These are phyloP conservation scores for Fusarium chlamydosporum DNA, from an alignment of 2,329 filamentous ascomycete species.

Conservation along the genomic window DNA sequence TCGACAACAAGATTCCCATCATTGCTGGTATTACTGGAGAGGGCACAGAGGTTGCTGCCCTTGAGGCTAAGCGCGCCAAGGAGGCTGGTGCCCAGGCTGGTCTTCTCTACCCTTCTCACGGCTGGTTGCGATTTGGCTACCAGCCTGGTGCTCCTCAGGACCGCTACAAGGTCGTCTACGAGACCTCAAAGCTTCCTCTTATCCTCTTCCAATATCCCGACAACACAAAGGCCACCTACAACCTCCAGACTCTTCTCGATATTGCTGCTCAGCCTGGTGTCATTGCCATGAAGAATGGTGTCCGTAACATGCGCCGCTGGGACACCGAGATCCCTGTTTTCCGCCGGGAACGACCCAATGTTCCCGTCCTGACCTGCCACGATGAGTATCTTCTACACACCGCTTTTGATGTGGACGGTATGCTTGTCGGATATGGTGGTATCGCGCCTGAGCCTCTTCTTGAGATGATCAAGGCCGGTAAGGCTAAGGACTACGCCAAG, in stretches of 20 bases:
- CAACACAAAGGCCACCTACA: slow-evolving; percentile 67
- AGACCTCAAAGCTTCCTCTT: slow-evolving; percentile 63
- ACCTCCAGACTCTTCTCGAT: slow-evolving; percentile 65
- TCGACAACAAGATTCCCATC: slow-evolving; percentile 64
- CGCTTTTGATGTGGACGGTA: slow-evolving; percentile 66
- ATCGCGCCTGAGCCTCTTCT: slow-evolving; percentile 65
- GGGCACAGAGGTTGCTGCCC: slow-evolving; percentile 66
- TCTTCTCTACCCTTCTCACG: slow-evolving; percentile 66
- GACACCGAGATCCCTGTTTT: slow-evolving; percentile 69
- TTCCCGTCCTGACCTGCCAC: slow-evolving; percentile 66
- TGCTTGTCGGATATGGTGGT: slow-evolving; percentile 68
- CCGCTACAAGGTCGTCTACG: slow-evolving; percentile 65
- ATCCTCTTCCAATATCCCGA: slow-evolving; percentile 69
- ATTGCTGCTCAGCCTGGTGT: slow-evolving; percentile 66
- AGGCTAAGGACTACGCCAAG: slow-evolving; percentile 63
- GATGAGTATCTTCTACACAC: slow-evolving; percentile 68
- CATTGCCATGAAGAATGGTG: slow-evolving; percentile 70
- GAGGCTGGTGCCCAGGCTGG: slow-evolving; percentile 66
- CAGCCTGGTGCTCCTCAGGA: slow-evolving; percentile 67
- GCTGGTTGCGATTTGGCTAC: slow-evolving; percentile 69
- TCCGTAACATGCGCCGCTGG: slow-evolving; percentile 70
- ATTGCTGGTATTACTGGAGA: slow-evolving; percentile 68
- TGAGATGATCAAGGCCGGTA: slow-evolving; percentile 65
- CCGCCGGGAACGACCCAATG: slow-evolving; percentile 62
- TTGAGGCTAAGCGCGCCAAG: slow-evolving; percentile 65